These are phyloP conservation scores for Ballota nigra DNA, from an alignment of 257 asterid species.

Conservation along the genomic window DNA sequence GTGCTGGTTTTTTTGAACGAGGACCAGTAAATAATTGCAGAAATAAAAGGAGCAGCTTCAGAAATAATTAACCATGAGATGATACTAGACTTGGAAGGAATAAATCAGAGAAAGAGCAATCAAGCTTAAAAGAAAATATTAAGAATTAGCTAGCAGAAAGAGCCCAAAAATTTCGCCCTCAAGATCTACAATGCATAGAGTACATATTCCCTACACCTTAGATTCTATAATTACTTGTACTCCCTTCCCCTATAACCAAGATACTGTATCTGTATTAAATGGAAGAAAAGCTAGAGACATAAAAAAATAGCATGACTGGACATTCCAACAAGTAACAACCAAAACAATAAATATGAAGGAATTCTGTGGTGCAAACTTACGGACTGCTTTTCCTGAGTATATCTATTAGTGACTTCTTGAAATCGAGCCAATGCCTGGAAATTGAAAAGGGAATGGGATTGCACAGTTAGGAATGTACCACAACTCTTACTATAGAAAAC, in stretches of 20 bases:
- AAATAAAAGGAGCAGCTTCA: background rate
- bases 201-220: background rate
- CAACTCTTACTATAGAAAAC: background rate
- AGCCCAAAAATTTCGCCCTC: background rate
- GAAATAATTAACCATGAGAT: background rate
- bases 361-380: constrained; percentile 55
- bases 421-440: constrained; percentile 93
- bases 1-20: background rate
- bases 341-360: constrained; percentile 12
- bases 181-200: background rate
- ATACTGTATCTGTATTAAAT: background rate
- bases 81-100: background rate
- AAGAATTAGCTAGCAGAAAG: background rate
- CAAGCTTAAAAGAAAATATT: background rate
- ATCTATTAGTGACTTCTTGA: constrained; percentile 95
- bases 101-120: background rate
- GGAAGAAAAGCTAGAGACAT: constrained; percentile 2
- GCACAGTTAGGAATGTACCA: background rate
- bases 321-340: constrained; percentile 11
- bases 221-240: background rate
- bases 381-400: constrained; percentile 84
- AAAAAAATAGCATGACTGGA: background rate
- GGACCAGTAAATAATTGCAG: background rate
- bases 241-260: background rate
- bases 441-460: background rate